Conservation (phyloP, 345 rosid genomes). For the Conringia planisiliqua region DNA sequence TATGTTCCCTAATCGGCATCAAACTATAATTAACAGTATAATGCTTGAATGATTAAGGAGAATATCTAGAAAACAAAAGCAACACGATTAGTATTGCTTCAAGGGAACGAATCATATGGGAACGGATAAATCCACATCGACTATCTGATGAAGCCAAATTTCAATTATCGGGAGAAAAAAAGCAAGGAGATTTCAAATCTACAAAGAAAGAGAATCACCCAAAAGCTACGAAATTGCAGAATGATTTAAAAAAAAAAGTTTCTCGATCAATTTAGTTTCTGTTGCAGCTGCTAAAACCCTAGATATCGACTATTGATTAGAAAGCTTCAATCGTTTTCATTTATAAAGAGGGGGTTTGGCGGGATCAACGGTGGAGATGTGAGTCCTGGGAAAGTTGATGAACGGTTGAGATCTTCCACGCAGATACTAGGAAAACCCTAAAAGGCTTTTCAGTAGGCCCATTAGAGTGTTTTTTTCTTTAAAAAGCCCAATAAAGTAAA, state of each 20-base stretch:
- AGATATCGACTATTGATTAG: not conserved
- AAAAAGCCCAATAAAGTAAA: not conserved
- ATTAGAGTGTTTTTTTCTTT: not conserved
- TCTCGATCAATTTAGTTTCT: not conserved
- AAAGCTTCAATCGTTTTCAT: not conserved
- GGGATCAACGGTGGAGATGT: constrained; percentile 7
- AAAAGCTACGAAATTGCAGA: not conserved
- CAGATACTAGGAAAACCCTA: constrained; percentile 1
- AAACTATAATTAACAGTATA: not conserved
- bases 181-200: not conserved
- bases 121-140: constrained; percentile 40
- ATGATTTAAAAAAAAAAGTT: not conserved
- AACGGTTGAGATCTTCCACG: not conserved
- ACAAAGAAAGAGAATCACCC: not conserved
- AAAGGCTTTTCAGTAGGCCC: not conserved
- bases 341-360: not conserved
- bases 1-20: constrained; percentile 26
- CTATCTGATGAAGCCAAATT: constrained; percentile 45
- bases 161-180: not conserved
- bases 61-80: constrained; percentile 19
- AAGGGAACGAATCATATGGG: constrained; percentile 83
- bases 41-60: not conserved
- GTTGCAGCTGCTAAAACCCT: not conserved
- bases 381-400: not conserved
- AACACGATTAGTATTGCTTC: constrained; percentile 66